These are phyloP conservation scores for Cystofilobasidium ferigula DNA, from an alignment of 768 basidiomycete species.

Conservation along the genomic window DNA sequence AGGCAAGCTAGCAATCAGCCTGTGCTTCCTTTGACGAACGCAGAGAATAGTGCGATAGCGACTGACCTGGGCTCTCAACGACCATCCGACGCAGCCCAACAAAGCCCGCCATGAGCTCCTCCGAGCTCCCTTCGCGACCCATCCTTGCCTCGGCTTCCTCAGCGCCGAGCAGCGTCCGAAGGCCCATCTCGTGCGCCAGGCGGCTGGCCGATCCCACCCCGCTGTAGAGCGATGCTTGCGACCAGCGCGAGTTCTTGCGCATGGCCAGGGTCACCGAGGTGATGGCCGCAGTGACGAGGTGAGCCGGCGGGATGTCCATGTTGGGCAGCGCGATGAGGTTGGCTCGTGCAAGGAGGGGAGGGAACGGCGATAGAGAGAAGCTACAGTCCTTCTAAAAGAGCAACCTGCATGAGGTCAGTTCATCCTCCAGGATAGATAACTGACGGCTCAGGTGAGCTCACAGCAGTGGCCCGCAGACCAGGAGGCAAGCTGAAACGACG, in stretches of 20 bases:
- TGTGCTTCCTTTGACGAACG: too few species aligned
- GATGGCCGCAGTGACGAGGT: constrained; percentile 72
- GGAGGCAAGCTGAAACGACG: too few species aligned
- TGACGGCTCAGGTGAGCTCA: too few species aligned
- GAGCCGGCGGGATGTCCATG: constrained; percentile 18
- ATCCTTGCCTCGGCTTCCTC: constrained; percentile 50
- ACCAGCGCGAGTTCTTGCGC: constrained; percentile 98
- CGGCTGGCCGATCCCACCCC: constrained; percentile 6
- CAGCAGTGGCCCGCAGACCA: too few species aligned
- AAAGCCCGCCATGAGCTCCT: constrained; percentile 81
- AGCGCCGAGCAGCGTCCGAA: constrained; percentile 6
- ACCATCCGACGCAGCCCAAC: constrained; percentile 68
- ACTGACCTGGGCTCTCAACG: constrained; percentile 53
- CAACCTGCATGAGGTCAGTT: too few species aligned
- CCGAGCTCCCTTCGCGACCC: constrained; percentile 56
- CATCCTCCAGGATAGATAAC: too few species aligned
- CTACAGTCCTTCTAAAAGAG: too few species aligned
- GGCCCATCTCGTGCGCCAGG: background rate
- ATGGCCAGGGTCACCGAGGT: constrained; percentile 82
- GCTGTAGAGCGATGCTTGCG: constrained; percentile 44
- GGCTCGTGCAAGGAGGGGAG: constrained; percentile 26
- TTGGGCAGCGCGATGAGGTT: constrained; percentile 31
- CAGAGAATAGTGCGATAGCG: constrained; percentile 31
- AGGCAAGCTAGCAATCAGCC: constrained; percentile 10
- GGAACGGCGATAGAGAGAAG: constrained; percentile 5